phyloP scores from a whole-genome alignment of 805 yeast species.

The Candida silvatica region DNA sequence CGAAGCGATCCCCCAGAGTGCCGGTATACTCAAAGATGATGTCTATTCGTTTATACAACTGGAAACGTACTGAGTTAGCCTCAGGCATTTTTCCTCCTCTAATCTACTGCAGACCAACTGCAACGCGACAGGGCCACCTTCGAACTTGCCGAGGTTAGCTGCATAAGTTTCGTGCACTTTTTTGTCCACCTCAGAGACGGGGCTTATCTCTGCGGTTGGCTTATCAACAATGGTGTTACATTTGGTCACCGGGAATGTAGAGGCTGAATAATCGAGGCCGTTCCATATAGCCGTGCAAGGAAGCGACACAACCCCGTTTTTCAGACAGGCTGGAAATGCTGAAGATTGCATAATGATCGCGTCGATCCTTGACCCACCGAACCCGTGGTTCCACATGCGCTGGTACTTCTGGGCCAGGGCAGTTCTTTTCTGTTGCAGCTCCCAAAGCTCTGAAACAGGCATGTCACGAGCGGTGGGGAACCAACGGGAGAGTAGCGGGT shows the following conservation, averaged over 20 bases:
- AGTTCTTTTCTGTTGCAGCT: slow-evolving; percentile 31
- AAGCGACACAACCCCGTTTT: slow-evolving; percentile 34
- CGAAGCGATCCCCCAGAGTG: too few species aligned
- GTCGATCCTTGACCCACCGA: slow-evolving; percentile 35
- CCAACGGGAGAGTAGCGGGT: slow-evolving; percentile 10
- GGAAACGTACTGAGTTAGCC: slow-evolving; percentile 11
- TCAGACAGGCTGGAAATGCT: slow-evolving; percentile 31
- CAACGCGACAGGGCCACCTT: slow-evolving; percentile 45
- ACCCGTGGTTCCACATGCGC: slow-evolving; percentile 31
- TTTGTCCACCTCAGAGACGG: slow-evolving; percentile 33
- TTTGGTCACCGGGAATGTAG: slow-evolving; percentile 47
- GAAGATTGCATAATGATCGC: slow-evolving; percentile 39
- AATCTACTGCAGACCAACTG: slow-evolving; percentile 34
- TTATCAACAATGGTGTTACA: slow-evolving; percentile 36
- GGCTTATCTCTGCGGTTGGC: slow-evolving; percentile 17
- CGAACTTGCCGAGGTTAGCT: slow-evolving; percentile 35
- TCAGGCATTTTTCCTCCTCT: slow-evolving; percentile 50
- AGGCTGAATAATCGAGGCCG: slow-evolving; percentile 36
- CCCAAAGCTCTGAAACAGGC: slow-evolving; percentile 29
- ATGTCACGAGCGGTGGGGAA: slow-evolving; percentile 26
- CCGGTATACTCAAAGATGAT: too few species aligned
- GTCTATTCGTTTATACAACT: too few species aligned
- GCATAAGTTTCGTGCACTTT: slow-evolving; percentile 35
- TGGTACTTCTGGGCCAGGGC: slow-evolving; percentile 20
- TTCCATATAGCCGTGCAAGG: slow-evolving; percentile 31